These are phyloP conservation scores for Trichosporon faecale DNA, from an alignment of 1,284 basidiomycete species.

Conservation along the genomic window DNA sequence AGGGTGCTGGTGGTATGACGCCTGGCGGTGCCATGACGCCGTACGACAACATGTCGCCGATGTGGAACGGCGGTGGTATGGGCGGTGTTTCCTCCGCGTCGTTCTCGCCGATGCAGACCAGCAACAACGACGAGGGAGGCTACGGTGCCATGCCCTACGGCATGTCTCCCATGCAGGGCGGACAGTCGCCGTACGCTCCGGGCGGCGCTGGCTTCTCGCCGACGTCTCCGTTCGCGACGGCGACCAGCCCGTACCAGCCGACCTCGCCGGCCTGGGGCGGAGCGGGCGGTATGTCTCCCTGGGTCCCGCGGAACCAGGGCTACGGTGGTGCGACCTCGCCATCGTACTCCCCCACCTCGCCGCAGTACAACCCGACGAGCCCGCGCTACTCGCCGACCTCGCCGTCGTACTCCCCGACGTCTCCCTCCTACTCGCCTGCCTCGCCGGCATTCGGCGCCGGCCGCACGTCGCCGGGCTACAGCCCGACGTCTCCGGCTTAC, in stretches of 20 bases:
- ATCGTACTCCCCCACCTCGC: conserved; percentile 77
- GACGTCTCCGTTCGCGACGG: conserved; percentile 66
- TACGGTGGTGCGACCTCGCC: conserved; percentile 58
- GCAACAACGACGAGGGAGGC: conserved; percentile 71
- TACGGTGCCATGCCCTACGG: conserved; percentile 61
- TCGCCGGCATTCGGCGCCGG: conserved; percentile 65
- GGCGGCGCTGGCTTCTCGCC: conserved; percentile 76
- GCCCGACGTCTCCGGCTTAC: conserved; percentile 43
- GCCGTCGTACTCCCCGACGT: conserved; percentile 62
- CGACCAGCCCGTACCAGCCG: conserved; percentile 58
- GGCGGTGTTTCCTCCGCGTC: conserved; percentile 76
- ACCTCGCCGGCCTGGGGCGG: conserved; percentile 68
- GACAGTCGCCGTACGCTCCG: conserved; percentile 54
- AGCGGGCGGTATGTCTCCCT: conserved; percentile 68
- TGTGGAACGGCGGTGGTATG: conserved; percentile 34
- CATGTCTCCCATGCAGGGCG: conserved; percentile 68
- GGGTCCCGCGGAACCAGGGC: conserved; percentile 60
- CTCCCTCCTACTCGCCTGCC: conserved; percentile 55
- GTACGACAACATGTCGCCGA: conserved; percentile 80
- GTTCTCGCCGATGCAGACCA: conserved; percentile 90
- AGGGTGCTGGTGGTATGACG: conserved; percentile 82
- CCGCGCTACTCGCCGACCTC: conserved; percentile 87
- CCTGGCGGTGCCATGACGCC: conserved; percentile 84
- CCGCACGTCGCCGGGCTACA: conserved; percentile 41
- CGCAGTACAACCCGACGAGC: conserved; percentile 82